These are phyloP conservation scores for Aspergillus asperescens DNA, from an alignment of 495 filamentous ascomycete genomes.

Conservation along the genomic window DNA sequence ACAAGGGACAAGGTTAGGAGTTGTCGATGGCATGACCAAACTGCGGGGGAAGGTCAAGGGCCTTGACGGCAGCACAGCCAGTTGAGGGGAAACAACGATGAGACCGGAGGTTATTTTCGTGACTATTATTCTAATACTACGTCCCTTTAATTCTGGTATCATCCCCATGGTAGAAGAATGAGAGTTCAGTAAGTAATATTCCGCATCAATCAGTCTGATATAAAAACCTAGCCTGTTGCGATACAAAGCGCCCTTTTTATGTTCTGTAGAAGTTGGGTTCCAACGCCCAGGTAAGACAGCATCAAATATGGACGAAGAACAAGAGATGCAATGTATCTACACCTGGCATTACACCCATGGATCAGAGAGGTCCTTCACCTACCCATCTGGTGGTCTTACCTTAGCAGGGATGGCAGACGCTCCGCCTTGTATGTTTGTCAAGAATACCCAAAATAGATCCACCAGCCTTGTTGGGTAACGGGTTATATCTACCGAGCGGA, in stretches of 20 bases:
- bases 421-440: no score
- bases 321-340: no score
- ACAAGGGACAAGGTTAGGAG: slow-evolving; percentile 3
- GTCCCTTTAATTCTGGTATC: neutral
- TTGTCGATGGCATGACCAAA: slow-evolving; percentile 9
- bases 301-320: neutral
- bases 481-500: no score
- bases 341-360: neutral
- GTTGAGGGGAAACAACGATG: neutral
- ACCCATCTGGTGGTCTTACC: neutral
- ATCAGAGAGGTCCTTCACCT: neutral
- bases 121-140: neutral
- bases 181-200: neutral
- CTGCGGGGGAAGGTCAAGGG: slow-evolving; percentile 8
- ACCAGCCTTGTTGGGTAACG: no score
- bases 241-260: neutral
- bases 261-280: neutral
- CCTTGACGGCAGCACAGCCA: slow-evolving; percentile 6
- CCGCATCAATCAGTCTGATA: neutral
- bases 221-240: neutral
- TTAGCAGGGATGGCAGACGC: neutral
- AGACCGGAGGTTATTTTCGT: neutral
- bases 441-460: no score
- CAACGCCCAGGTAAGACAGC: neutral
- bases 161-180: neutral